These are phyloP conservation scores for Leptographium flavum DNA, from an alignment of 2,329 filamentous ascomycete species.

Conservation along the genomic window DNA sequence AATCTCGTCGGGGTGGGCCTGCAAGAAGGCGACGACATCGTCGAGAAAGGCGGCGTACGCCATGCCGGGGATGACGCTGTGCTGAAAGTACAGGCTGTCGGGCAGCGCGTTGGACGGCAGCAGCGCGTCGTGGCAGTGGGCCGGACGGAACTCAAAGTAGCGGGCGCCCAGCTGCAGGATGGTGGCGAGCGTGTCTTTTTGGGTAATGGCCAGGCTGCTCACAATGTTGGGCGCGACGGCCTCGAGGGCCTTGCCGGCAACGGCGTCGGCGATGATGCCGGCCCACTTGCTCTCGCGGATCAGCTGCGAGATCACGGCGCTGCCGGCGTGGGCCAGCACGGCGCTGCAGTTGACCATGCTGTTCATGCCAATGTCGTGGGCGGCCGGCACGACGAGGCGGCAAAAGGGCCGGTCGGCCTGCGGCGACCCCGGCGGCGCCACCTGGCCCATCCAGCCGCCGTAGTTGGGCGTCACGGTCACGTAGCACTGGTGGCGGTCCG, in stretches of 20 bases:
- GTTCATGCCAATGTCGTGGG: constrained; percentile 38
- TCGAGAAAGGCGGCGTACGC: constrained; percentile 27
- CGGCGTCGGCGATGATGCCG: constrained; percentile 13
- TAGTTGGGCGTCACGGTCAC: constrained; percentile 29
- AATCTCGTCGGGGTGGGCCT: constrained; percentile 26
- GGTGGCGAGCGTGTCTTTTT: constrained; percentile 29
- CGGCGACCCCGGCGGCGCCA: constrained; percentile 24
- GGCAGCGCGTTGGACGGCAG: constrained; percentile 21
- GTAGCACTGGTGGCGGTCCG: constrained; percentile 28
- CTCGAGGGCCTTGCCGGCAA: constrained; percentile 15
- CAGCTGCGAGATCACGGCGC: constrained; percentile 16
- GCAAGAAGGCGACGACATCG: constrained; percentile 26
- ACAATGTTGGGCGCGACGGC: constrained; percentile 27
- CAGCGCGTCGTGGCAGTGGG: constrained; percentile 28
- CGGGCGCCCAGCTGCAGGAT: constrained; percentile 31
- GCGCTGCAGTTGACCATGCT: constrained; percentile 27
- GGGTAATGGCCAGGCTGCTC: constrained; percentile 32
- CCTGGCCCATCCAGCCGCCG: constrained; percentile 26
- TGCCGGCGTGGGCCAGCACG: constrained; percentile 23
- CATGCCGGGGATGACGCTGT: constrained; percentile 35
- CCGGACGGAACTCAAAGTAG: constrained; percentile 38
- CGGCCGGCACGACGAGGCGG: constrained; percentile 27
- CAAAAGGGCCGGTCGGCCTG: constrained; percentile 25
- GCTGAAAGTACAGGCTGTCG: constrained; percentile 34
- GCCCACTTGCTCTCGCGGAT: constrained; percentile 14